Percentiles rank a stretch among this genome's conserved stretches.
Evolutionary conservation across 306 rosid species (phyloP).

Genomic region (Parietaria judaica): DNA sequence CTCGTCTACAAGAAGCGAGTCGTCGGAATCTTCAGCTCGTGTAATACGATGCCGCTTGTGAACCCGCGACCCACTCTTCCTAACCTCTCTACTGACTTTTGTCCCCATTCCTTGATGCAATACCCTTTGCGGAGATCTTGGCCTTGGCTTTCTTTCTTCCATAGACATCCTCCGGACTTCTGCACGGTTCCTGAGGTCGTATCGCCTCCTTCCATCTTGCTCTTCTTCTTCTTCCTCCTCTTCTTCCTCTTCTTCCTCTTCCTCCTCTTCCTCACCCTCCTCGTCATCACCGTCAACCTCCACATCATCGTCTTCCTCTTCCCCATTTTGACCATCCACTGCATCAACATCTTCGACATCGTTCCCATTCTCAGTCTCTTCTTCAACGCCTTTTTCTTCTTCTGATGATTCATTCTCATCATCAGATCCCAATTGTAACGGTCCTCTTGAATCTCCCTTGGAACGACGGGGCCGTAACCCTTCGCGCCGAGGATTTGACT

Average conservation of each 20-base stretch:
- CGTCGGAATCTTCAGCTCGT: conserved; percentile 91
- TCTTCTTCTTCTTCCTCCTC: conserved; percentile 84
- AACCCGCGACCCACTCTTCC: conserved; percentile 88
- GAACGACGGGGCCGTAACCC: conserved; percentile 92
- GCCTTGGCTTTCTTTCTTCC: conserved; percentile 69
- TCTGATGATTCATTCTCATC: conserved; percentile 68
- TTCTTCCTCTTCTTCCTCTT: conserved; percentile 73
- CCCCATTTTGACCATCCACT: conserved; percentile 72
- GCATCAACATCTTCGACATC: conserved; percentile 74
- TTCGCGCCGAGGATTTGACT: conserved; percentile 73
- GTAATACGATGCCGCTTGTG: conserved; percentile 83
- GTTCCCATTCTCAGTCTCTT: conserved; percentile 82
- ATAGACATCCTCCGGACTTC: conserved; percentile 80
- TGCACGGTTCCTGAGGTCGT: conserved; percentile 90
- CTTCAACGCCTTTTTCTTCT: conserved; percentile 61
- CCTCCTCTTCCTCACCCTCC: conserved; percentile 74
- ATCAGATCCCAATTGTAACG: conserved; percentile 43
- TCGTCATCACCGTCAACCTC: conserved; percentile 59
- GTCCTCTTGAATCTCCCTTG: conserved; percentile 37
- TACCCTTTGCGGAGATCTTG: conserved; percentile 87
- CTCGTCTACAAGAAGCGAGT: conserved; percentile 95
- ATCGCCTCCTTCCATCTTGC: conserved; percentile 84
- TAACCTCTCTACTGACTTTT: conserved; percentile 77
- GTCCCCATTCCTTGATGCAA: conserved; percentile 90
- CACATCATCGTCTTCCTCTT: conserved; percentile 56